These are phyloP conservation scores for Paxillus involutus DNA, from an alignment of 768 basidiomycete genomes.

Conservation along the genomic window DNA sequence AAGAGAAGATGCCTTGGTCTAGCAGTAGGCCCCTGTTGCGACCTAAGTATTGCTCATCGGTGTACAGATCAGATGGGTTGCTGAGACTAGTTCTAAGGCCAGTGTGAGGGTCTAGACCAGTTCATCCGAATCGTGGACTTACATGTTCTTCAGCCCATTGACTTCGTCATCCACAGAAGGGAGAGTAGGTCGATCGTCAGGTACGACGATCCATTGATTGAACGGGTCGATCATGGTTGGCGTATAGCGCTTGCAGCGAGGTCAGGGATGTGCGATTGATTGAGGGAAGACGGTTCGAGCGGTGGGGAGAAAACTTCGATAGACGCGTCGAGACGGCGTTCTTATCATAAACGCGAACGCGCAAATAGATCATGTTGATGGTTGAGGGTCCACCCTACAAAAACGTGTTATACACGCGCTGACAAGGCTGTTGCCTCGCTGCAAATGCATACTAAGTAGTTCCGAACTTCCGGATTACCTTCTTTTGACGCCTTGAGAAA, in stretches of 20 bases:
- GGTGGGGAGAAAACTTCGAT: constrained; percentile 2
- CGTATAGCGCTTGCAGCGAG: not conserved
- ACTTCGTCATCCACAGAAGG: constrained; percentile 25
- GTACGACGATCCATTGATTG: constrained; percentile 14
- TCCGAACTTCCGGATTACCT: constrained; percentile 16
- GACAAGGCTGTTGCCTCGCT: constrained; percentile 31
- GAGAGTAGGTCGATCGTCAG: constrained; percentile 15
- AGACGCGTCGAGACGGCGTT: constrained; percentile 20
- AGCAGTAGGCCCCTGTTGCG: constrained; percentile 15
- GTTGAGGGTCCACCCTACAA: constrained; percentile 36
- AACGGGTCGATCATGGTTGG: constrained; percentile 14
- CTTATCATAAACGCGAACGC: constrained; percentile 26
- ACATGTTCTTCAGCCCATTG: constrained; percentile 17
- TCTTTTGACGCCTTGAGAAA: constrained; percentile 23
- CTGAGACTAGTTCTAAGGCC: constrained; percentile 2
- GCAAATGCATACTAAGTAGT: constrained; percentile 15
- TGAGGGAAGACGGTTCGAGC: not conserved
- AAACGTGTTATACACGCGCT: constrained; percentile 36
- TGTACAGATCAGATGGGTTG: not conserved
- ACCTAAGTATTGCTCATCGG: not conserved
- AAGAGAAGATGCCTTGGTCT: not conserved
- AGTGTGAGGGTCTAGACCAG: constrained; percentile 8
- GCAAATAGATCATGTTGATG: constrained; percentile 28
- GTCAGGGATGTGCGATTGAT: not conserved
- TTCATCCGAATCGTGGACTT: constrained; percentile 4